Evolutionary conservation across 148 eudicot species (phyloP), one percentile per base, ranked within the genome.

Genomic region (Dianthus caryophyllus): DNA sequence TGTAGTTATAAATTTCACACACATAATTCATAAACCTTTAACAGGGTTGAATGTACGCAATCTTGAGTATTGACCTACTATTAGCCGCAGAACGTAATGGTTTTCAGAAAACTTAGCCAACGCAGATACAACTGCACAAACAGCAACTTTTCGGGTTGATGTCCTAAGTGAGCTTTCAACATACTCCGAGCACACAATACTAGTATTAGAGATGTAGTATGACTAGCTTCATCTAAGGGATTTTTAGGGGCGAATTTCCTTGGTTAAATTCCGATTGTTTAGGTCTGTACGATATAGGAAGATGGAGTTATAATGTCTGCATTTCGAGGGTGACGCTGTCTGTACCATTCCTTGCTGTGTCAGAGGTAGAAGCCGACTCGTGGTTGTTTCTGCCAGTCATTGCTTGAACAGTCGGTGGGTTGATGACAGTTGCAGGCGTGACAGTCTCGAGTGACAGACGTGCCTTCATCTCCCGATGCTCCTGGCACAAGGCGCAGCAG

Each of bases 401-500:
- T 76, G 84, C 87, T 74, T 92, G 96, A 64, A 81, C 82, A 18
- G 89, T 83, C 13, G 98, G 98, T 22, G 98, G 94, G 67, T 85
- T 87, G 51, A 89, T 83, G 9, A 88, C 71, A 6, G 95, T 88
- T 87, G 78, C 81, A 22, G 88, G 81, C 50, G 44, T 66, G 64
- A 51, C 79, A 31, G 65, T 5, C 26, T 85, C 83, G 48, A 87
- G 95, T 8, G 98, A 77, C 20, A 93, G 84, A 36, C 90, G 97
- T 16, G 75, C 48, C 65, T 84, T 88, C 98, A 93, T 85, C 79
- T 93, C 96, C 77, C 98, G 69, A 81, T 93, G 98, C 81, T 93
- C 98, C 68, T 93, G 98, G 86, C 98, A 93, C 65, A 93, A 61
- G 16, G 98, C 98, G 70, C 97, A 93, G 90, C 90, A 90, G 76